Conservation (phyloP, 257 asterid species). For the Nicotiana benthamiana region DNA sequence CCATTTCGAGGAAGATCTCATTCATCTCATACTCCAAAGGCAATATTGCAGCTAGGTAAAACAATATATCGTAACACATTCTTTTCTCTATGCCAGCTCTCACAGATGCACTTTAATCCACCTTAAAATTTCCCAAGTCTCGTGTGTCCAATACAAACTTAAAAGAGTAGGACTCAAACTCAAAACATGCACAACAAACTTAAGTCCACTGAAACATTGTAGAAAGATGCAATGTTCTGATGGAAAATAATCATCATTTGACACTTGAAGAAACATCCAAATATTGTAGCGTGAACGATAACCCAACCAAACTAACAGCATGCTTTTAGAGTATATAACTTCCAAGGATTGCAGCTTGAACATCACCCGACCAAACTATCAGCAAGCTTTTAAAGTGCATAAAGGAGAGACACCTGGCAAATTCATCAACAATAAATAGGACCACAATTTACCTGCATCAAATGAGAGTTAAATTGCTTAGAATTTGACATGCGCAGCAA, state of each 20-base stretch:
- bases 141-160: not conserved
- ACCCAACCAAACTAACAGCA: not conserved
- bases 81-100: not conserved
- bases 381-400: constrained; percentile 8
- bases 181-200: constrained; percentile 5
- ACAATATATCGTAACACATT: not conserved
- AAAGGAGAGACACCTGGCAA: constrained; percentile 27
- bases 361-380: not conserved
- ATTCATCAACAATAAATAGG: constrained; percentile 30
- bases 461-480: not conserved
- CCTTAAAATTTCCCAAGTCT: not conserved
- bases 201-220: not conserved
- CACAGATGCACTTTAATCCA: not conserved
- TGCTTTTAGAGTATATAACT: not conserved
- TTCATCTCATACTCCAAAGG: not conserved
- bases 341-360: not conserved
- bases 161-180: not conserved
- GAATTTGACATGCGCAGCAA: not conserved
- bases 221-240: not conserved
- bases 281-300: no score
- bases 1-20: not conserved
- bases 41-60: not conserved
- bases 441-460: constrained; percentile 61
- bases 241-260: not conserved
- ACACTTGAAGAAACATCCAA: not conserved